These are phyloP conservation scores for Aethionema arabicum DNA, from an alignment of 345 rosid species.

Conservation along the genomic window DNA sequence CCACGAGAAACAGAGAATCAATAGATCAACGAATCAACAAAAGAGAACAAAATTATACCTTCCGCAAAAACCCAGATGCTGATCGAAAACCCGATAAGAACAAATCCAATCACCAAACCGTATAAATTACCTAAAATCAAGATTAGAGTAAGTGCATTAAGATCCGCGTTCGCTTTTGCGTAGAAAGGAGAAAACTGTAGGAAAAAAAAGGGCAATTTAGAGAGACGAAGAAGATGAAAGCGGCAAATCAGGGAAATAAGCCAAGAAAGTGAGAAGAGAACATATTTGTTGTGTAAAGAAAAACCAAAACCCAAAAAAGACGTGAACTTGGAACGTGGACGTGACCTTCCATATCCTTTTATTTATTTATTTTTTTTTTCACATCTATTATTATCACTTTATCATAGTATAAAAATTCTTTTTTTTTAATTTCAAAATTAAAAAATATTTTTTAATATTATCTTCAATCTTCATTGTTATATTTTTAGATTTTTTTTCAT, in stretches of 20 bases:
- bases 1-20: constrained; percentile 3
- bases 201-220: constrained; percentile 10
- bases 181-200: constrained; percentile 28
- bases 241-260: constrained; percentile 36
- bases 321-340: constrained; percentile 29
- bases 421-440: not conserved
- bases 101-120: constrained; percentile 10
- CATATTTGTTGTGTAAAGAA: constrained; percentile 27
- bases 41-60: constrained; percentile 22
- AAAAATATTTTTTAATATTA: not conserved
- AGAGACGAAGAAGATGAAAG: constrained; percentile 31
- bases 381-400: not conserved
- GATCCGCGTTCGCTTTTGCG: constrained; percentile 37
- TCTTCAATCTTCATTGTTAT: not conserved
- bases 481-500: no score
- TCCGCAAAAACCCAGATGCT: constrained; percentile 35
- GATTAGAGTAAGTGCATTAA: constrained; percentile 30
- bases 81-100: constrained; percentile 22
- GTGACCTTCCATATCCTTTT: constrained; percentile 23
- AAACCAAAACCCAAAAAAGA: constrained; percentile 8
- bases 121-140: constrained; percentile 4
- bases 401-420: not conserved
- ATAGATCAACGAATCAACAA: constrained; percentile 22
- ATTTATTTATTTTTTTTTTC: not conserved
- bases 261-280: constrained; percentile 30